Base-by-base conservation (phyloP, 768 basidiomycete species). In the Cubamyces sp. region DNA sequence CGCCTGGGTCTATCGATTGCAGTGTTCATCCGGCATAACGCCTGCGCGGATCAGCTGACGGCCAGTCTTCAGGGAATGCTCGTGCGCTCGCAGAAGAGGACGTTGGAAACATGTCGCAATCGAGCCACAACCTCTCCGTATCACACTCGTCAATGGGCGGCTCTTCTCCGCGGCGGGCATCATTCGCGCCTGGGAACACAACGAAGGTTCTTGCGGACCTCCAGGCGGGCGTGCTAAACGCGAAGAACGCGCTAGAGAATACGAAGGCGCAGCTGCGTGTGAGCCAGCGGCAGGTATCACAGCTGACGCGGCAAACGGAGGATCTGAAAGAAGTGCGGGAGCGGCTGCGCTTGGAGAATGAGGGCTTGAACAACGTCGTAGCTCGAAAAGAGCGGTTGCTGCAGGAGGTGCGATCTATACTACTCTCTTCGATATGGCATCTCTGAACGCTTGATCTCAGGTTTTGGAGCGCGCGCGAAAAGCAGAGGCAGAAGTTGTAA, bases 291-390 rank as follows among this genome's bases (percentile, higher is more conserved):
- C 87, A 85, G 50, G 94, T 94, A 12, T 91, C 91, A 28, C 88
- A 91, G 72, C 74, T 94, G 45, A 94, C 92, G 41, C 78, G 92
- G 46, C 91, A 91, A 74, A 89, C 88, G 25, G 94, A 95, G 72
- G 94, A 96, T 73, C 73, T 94, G 71, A 94, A 94, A 72, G 94
- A 95, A 72, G 88, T 85, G 3, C 81, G 92, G 65, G 94, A 96
- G 73, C 79, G 94, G 50, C 74, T 94, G 64, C 75, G 92, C 59
- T 70, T 92, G 52, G 94, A 96, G 75, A 95, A 93, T 68, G 94
- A 95, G 71, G 90, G 89, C 3, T 73, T 95, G 66, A 93, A 93
- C 69, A 92, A 92, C 64, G 92, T 94, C 18, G 90, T 96, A 23
- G 85, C 91, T 28, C 80, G 94, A 61, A 95, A 95, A 72, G 94